These are phyloP conservation scores for Fraxinus sp. DNA, from an alignment of 305 asterid species.

Conservation along the genomic window DNA sequence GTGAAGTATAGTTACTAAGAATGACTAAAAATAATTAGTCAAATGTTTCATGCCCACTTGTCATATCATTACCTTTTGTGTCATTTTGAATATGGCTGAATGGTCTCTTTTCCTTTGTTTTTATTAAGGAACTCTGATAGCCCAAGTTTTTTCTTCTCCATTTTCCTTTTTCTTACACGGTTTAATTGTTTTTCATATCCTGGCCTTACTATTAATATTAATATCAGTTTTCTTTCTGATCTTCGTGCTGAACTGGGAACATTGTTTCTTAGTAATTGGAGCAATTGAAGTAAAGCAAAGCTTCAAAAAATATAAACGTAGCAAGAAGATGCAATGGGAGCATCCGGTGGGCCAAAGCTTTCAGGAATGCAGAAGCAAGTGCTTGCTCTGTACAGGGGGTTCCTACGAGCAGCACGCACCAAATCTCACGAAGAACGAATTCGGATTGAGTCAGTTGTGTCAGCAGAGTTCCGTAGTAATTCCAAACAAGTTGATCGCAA, in stretches of 20 bases:
- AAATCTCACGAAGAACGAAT: constrained; percentile 69
- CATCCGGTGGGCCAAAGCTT: constrained; percentile 54
- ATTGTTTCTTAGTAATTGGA: neutral
- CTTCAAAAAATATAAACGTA: neutral
- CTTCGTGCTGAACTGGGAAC: neutral
- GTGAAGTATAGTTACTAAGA: neutral
- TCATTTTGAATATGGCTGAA: neutral
- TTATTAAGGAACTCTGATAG: neutral
- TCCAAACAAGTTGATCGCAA: constrained; percentile 73
- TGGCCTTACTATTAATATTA: neutral
- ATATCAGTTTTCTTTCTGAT: neutral
- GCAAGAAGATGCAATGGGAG: constrained; percentile 51
- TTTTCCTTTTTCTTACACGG: neutral
- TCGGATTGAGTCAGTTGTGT: constrained; percentile 61
- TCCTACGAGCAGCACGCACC: constrained; percentile 70
- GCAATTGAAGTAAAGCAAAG: neutral
- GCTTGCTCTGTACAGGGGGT: constrained; percentile 76
- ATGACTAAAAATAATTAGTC: neutral
- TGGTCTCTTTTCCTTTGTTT: neutral
- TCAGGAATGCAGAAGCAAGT: constrained; percentile 96
- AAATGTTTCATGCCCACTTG: neutral
- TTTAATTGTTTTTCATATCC: neutral
- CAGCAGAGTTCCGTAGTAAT: constrained; percentile 69
- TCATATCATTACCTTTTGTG: neutral
- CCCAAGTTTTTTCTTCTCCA: neutral